Conservation (phyloP, 2,329 filamentous ascomycete genomes). For the Epichloe sp. region DNA sequence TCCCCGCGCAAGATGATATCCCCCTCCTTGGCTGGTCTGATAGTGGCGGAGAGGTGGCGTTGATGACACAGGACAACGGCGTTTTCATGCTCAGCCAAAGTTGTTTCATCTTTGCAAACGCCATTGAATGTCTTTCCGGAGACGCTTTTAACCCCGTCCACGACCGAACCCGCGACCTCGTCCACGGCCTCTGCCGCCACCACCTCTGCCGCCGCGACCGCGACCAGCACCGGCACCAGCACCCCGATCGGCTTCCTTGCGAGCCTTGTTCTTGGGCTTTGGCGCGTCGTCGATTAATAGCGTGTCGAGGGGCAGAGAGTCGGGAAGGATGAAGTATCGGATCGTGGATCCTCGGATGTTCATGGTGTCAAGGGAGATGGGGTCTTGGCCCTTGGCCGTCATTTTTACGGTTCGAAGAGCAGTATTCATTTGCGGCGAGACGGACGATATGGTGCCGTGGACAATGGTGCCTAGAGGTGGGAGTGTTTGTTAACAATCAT, state of each 20-base stretch:
- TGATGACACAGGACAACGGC: background rate
- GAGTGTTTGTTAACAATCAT: background rate
- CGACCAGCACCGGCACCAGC: conserved; percentile 39
- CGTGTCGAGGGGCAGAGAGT: conserved; percentile 88
- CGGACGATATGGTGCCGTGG: conserved; percentile 90
- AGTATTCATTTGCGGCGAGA: conserved; percentile 98
- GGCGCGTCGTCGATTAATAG: conserved; percentile 91
- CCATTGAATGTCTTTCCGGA: background rate
- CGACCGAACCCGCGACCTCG: conserved; percentile 19
- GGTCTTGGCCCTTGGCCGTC: conserved; percentile 78
- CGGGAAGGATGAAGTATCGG: conserved; percentile 90
- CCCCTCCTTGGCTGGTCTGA: background rate
- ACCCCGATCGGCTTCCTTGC: conserved; percentile 68
- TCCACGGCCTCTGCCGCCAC: conserved; percentile 33
- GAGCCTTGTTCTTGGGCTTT: conserved; percentile 99
- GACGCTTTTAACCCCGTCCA: conserved; percentile 1
- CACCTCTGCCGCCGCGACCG: conserved; percentile 39
- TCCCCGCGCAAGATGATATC: background rate
- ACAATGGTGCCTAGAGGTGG: conserved; percentile 69
- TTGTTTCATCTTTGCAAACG: background rate
- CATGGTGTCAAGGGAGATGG: conserved; percentile 83
- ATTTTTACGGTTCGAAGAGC: conserved; percentile 92
- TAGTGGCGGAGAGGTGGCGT: background rate
- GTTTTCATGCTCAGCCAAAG: background rate
- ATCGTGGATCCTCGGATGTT: conserved; percentile 94